Evolutionary conservation across 305 asterid genomes (phyloP).

Genomic region (Fraxinus ornus): DNA sequence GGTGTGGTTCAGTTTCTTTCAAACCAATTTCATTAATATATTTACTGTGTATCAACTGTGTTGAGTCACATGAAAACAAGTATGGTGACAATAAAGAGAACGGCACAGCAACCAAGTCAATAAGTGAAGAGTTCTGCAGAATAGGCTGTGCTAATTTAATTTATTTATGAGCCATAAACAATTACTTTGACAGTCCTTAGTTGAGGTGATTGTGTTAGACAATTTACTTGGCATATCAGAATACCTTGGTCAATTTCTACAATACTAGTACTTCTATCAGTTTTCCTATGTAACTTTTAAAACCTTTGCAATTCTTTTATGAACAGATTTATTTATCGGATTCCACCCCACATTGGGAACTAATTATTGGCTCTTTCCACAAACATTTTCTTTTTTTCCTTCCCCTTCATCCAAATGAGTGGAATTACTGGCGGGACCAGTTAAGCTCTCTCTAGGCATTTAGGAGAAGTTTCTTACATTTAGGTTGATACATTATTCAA

Average conservation of each 20-base stretch:
- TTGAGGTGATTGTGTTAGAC: not conserved
- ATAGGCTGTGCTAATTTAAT: not conserved
- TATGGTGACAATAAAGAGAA: not conserved
- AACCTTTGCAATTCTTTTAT: not conserved
- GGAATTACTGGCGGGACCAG: not conserved
- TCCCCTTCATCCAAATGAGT: not conserved
- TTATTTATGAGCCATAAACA: not conserved
- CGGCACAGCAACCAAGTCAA: not conserved
- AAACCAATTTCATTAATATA: not conserved
- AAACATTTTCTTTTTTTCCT: not conserved
- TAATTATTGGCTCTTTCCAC: not conserved
- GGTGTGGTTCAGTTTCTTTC: not conserved
- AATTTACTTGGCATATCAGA: not conserved
- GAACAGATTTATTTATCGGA: not conserved
- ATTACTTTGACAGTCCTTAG: not conserved
- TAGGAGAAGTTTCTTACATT: not conserved
- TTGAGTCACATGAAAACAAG: not conserved
- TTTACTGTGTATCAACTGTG: not conserved
- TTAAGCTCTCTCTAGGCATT: not conserved
- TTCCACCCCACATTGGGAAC: not conserved
- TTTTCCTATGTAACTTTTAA: not conserved
- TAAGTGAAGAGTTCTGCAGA: not conserved
- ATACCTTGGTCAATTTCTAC: not conserved
- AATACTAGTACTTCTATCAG: not conserved
- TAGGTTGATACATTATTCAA: not conserved